Evolutionary conservation across 345 rosid species (phyloP).

Genomic region (Clausena lansium): DNA sequence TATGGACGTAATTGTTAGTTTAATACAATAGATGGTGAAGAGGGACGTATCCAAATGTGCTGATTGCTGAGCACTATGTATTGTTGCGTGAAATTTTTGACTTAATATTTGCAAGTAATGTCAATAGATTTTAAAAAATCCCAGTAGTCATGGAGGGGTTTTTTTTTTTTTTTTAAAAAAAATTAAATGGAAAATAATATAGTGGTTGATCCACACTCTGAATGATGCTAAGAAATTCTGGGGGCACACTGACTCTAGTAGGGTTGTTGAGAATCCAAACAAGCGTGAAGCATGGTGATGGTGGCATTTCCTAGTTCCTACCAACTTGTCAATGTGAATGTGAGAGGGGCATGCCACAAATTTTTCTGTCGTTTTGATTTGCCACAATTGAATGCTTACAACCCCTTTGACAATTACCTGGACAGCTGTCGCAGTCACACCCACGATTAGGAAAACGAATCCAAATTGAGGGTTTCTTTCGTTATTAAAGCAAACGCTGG

Average conservation of each 20-base stretch:
- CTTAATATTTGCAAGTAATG: background rate
- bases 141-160: no score
- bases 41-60: no score
- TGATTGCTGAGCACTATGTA: no score
- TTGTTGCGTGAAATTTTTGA: background rate
- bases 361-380: background rate
- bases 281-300: no score
- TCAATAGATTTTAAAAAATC: no score
- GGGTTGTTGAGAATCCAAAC: background rate
- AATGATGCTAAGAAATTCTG: background rate
- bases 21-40: no score
- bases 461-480: background rate
- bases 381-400: background rate
- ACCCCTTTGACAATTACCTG: no score
- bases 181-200: no score
- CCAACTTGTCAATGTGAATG: background rate
- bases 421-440: background rate
- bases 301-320: background rate
- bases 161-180: no score
- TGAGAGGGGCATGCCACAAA: no score
- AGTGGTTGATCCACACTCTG: background rate
- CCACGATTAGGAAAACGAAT: background rate
- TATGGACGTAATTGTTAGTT: no score
- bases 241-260: background rate
- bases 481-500: background rate